Evolutionary conservation across 2,329 filamentous ascomycete species (phyloP).

Genomic region (Tolypocladium sp.): DNA sequence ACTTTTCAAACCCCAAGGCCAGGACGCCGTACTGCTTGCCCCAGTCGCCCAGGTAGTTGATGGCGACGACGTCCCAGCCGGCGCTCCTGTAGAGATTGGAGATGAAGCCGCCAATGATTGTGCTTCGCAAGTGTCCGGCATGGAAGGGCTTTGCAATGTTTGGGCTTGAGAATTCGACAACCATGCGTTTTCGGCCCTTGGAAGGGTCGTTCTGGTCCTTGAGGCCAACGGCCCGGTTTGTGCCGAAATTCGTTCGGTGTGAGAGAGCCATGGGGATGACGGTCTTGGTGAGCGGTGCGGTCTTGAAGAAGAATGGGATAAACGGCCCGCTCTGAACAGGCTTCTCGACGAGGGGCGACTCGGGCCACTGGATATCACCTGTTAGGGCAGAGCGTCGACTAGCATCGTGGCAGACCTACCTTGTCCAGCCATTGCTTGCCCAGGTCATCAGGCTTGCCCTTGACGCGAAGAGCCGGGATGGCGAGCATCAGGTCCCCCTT

Average conservation of each 20-base stretch:
- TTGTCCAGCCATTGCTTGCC: slow-evolving; percentile 7
- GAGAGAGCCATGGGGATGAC: slow-evolving; percentile 6
- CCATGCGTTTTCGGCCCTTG: slow-evolving; percentile 18
- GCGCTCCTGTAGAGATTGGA: slow-evolving; percentile 55
- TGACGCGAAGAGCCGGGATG: slow-evolving; percentile 5
- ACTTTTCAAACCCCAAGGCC: slow-evolving; percentile 55
- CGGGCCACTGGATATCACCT: slow-evolving; percentile 1
- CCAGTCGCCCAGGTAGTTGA: slow-evolving; percentile 71
- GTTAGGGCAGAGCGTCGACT: background rate
- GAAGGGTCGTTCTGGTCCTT: slow-evolving; percentile 3
- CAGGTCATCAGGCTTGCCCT: slow-evolving; percentile 5
- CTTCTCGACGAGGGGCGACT: slow-evolving; percentile 6
- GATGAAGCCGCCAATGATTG: slow-evolving; percentile 61
- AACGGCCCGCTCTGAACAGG: slow-evolving; percentile 4
- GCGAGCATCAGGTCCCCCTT: slow-evolving; percentile 5
- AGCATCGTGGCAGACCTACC: background rate
- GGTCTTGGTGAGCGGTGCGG: slow-evolving; percentile 2
- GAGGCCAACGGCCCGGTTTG: slow-evolving; percentile 3
- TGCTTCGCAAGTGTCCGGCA: slow-evolving; percentile 59
- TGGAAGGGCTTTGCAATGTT: slow-evolving; percentile 69
- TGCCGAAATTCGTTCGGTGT: slow-evolving; percentile 2
- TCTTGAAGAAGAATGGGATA: slow-evolving; percentile 5
- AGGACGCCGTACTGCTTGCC: slow-evolving; percentile 59
- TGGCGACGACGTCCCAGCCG: slow-evolving; percentile 58
- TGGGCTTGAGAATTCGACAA: slow-evolving; percentile 67